These are phyloP conservation scores for Epichloe coenophiala DNA, from an alignment of 2,329 filamentous ascomycete genomes.

Conservation along the genomic window DNA sequence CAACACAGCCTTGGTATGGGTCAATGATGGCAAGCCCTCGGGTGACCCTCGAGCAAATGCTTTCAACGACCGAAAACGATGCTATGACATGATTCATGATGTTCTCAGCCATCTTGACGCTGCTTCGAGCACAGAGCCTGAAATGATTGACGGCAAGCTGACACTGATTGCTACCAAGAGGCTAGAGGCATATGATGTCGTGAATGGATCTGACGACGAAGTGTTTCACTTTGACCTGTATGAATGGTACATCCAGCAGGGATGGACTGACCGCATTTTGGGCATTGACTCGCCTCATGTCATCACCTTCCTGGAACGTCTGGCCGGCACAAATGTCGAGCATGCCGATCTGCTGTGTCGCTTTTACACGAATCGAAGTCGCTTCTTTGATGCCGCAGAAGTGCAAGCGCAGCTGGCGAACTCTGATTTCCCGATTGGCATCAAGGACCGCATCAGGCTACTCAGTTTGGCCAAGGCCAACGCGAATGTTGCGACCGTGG, in stretches of 20 bases:
- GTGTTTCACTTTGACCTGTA: constrained; percentile 96
- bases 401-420: constrained; percentile 76
- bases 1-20: constrained; percentile 72
- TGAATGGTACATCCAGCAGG: constrained; percentile 85
- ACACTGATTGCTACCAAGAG: constrained; percentile 67
- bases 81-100: constrained; percentile 80
- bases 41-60: constrained; percentile 54
- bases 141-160: constrained; percentile 63
- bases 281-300: constrained; percentile 77
- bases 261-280: constrained; percentile 74
- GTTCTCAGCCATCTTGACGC: constrained; percentile 67
- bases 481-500: constrained; percentile 67
- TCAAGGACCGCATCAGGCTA: constrained; percentile 79
- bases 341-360: constrained; percentile 87
- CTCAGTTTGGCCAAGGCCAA: constrained; percentile 86
- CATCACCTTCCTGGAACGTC: constrained; percentile 68
- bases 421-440: constrained; percentile 64
- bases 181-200: constrained; percentile 78
- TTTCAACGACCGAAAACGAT: constrained; percentile 60
- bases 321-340: constrained; percentile 55
- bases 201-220: constrained; percentile 78
- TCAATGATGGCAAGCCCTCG: constrained; percentile 66
- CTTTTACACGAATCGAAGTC: constrained; percentile 75
- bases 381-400: constrained; percentile 75
- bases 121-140: constrained; percentile 53